A percentile compares a stretch with the other conserved stretches of the same genome.
Evolutionary conservation across 352 stramenopile genomes (phyloP).

Genomic region (Phytophthora ohioensis): DNA sequence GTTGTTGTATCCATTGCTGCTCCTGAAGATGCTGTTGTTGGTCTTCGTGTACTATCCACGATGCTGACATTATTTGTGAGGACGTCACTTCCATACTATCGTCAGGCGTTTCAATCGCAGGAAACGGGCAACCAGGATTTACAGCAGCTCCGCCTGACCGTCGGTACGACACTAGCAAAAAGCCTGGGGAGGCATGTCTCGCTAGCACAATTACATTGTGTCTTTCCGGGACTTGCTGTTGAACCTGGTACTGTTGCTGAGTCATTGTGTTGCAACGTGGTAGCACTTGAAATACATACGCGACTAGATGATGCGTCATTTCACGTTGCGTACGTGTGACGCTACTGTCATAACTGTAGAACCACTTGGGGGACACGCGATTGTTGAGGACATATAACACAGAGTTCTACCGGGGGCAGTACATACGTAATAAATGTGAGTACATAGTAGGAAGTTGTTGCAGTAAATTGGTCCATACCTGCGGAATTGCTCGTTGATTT

Average conservation of each 20-base stretch:
- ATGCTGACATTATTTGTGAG: background rate
- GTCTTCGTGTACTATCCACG: slow-evolving; percentile 9
- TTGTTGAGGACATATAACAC: slow-evolving; percentile 47
- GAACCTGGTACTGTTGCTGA: background rate
- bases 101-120: background rate
- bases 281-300: slow-evolving; percentile 33
- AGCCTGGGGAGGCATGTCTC: slow-evolving; percentile 21
- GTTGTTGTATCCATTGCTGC: slow-evolving; percentile 6
- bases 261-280: background rate
- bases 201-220: slow-evolving; percentile 15
- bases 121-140: slow-evolving; percentile 5
- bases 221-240: background rate
- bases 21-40: slow-evolving; percentile 10
- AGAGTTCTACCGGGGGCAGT: slow-evolving; percentile 26
- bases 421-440: background rate
- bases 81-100: background rate
- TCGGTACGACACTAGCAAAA: slow-evolving; percentile 28
- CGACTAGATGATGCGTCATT: slow-evolving; percentile 43
- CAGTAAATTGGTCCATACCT: slow-evolving; percentile 21
- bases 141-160: slow-evolving; percentile 3
- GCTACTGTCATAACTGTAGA: slow-evolving; percentile 48
- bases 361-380: slow-evolving; percentile 39
- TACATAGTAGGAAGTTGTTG: background rate
- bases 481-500: slow-evolving; percentile 30
- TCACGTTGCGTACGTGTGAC: slow-evolving; percentile 40